Percentiles rank a stretch among this genome's conserved stretches.
These are phyloP conservation scores for Lodderomyces theae DNA, from an alignment of 1,139 yeast genomes.

Conservation along the genomic window DNA sequence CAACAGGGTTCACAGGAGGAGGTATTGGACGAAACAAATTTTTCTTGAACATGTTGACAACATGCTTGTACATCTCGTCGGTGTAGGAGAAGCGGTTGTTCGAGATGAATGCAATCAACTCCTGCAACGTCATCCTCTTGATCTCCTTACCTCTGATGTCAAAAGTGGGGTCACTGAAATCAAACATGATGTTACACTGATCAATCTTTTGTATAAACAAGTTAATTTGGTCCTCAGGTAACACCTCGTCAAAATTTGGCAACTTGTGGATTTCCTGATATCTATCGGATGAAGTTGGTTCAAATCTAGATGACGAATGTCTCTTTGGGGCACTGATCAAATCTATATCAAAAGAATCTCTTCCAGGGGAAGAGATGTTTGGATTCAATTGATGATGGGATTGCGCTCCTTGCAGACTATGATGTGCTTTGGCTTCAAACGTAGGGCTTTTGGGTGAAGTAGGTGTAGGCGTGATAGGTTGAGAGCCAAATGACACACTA, in stretches of 20 bases:
- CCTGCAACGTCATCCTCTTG: conserved; percentile 81
- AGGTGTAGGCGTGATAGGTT: conserved; percentile 34
- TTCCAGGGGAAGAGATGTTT: conserved; percentile 44
- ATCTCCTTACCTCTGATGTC: conserved; percentile 92
- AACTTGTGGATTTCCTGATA: conserved; percentile 68
- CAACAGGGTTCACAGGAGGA: conserved; percentile 96
- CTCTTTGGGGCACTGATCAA: conserved; percentile 72
- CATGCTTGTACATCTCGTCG: conserved; percentile 86
- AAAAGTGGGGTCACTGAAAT: conserved; percentile 87
- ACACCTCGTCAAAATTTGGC: conserved; percentile 88
- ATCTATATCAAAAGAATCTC: conserved; percentile 45
- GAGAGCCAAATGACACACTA: conserved; percentile 9
- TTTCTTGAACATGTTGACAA: conserved; percentile 83
- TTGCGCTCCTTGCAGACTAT: conserved; percentile 27
- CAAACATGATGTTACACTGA: conserved; percentile 93
- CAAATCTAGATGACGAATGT: conserved; percentile 91
- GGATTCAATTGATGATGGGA: conserved; percentile 37
- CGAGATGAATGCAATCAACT: conserved; percentile 83
- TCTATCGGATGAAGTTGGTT: conserved; percentile 67
- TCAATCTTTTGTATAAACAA: conserved; percentile 85
- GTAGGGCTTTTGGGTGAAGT: conserved; percentile 23
- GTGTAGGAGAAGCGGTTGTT: conserved; percentile 80
- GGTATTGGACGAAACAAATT: conserved; percentile 95
- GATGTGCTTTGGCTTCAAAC: conserved; percentile 19
- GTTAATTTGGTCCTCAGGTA: conserved; percentile 79